Percentiles rank a stretch among this genome's conserved stretches.
These are phyloP conservation scores for Davidsoniella eucalypti DNA, from an alignment of 2,329 filamentous ascomycete species.

Conservation along the genomic window DNA sequence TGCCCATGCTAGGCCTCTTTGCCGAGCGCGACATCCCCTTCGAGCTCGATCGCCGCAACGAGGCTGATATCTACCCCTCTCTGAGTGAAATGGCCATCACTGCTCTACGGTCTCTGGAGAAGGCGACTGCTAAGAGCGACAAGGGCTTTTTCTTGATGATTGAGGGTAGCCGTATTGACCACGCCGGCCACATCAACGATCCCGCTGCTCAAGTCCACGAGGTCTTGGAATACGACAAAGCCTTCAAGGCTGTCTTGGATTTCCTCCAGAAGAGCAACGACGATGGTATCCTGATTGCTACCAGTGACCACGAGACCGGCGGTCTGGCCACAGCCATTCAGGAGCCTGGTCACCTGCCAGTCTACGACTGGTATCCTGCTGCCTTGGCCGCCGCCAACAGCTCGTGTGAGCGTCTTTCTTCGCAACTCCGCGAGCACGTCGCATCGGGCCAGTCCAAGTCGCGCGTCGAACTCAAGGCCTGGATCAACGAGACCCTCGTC, in stretches of 20 bases:
- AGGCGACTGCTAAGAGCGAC: conserved; percentile 67
- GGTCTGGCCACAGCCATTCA: conserved; percentile 69
- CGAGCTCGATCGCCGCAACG: conserved; percentile 73
- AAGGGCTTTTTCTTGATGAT: conserved; percentile 98
- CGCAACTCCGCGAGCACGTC: conserved; percentile 45
- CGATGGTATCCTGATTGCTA: conserved; percentile 69
- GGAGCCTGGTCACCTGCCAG: conserved; percentile 33
- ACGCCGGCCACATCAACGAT: conserved; percentile 77
- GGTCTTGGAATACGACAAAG: conserved; percentile 83
- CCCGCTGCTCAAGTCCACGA: conserved; percentile 76
- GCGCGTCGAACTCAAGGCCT: conserved; percentile 34
- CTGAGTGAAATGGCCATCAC: conserved; percentile 81
- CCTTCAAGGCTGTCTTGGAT: conserved; percentile 68
- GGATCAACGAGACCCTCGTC: conserved; percentile 53
- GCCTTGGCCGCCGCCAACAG: conserved; percentile 63
- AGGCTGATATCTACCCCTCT: conserved; percentile 69
- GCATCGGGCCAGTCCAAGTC: conserved; percentile 19
- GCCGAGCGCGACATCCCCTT: conserved; percentile 74
- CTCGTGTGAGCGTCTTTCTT: conserved; percentile 54
- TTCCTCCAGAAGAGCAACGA: conserved; percentile 62
- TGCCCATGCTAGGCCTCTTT: conserved; percentile 77
- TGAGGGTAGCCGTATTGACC: conserved; percentile 89
- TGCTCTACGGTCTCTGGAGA: conserved; percentile 61
- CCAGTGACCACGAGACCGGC: conserved; percentile 92
- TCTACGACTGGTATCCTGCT: conserved; percentile 64